These are phyloP conservation scores for Pseudogymnoascus sp. DNA, from an alignment of 2,329 filamentous ascomycete genomes.

Conservation along the genomic window DNA sequence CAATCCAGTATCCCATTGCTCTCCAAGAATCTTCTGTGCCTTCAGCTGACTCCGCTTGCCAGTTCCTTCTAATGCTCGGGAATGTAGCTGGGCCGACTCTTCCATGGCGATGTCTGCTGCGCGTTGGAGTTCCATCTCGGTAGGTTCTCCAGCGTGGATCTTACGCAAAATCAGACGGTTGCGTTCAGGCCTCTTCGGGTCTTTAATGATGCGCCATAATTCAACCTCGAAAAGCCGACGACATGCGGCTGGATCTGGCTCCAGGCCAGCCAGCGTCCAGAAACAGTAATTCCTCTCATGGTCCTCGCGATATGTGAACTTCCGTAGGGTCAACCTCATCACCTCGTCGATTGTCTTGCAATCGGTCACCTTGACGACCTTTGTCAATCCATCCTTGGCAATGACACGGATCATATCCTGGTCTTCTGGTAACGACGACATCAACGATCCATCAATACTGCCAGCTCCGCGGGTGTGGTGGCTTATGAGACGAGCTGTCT, in stretches of 20 bases:
- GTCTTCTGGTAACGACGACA: constrained; percentile 76
- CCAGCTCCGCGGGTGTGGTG: constrained; percentile 72
- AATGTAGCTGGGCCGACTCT: constrained; percentile 69
- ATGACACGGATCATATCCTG: constrained; percentile 90
- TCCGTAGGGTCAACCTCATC: constrained; percentile 79
- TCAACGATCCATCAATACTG: constrained; percentile 78
- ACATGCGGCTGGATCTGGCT: constrained; percentile 74
- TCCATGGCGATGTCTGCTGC: constrained; percentile 86
- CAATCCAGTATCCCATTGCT: constrained; percentile 71
- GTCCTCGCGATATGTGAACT: constrained; percentile 80
- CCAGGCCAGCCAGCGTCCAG: constrained; percentile 80
- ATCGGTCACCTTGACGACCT: constrained; percentile 86
- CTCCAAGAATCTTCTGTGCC: constrained; percentile 81
- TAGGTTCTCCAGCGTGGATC: constrained; percentile 86
- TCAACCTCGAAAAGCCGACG: constrained; percentile 80
- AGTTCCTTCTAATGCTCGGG: constrained; percentile 51
- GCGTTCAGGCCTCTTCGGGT: constrained; percentile 75
- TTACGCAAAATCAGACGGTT: constrained; percentile 86
- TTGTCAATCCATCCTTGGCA: constrained; percentile 82
- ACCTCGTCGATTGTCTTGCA: constrained; percentile 91
- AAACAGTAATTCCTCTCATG: constrained; percentile 96
- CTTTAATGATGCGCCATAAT: constrained; percentile 83
- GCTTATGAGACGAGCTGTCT: constrained; percentile 54
- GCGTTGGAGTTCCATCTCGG: constrained; percentile 75
- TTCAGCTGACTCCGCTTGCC: constrained; percentile 73